phyloP scores from a whole-genome alignment of 768 basidiomycete genomes.

The Pulveroboletus sp. region DNA sequence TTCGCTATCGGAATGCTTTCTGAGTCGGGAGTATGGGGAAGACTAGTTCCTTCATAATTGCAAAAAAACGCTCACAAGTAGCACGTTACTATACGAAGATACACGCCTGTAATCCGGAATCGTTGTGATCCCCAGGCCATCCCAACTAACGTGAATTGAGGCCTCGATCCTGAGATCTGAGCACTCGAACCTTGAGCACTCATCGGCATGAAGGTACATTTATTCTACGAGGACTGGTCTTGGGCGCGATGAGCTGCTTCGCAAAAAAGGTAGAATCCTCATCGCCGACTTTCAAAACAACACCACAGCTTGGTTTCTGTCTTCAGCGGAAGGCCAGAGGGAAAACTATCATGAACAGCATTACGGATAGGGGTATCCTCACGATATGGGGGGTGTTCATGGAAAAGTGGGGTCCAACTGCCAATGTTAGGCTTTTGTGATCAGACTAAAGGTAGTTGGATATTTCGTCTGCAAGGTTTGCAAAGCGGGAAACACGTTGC shows the following conservation, averaged over 20 bases:
- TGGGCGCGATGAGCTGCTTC: conserved; percentile 10
- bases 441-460: no score
- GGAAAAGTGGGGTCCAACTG: no score
- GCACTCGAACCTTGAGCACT: no score
- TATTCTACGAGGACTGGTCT: conserved; percentile 13
- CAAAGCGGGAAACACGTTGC: conserved; percentile 21
- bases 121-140: no score
- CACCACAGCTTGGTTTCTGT: conserved; percentile 19
- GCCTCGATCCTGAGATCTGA: no score
- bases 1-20: conserved; percentile 16
- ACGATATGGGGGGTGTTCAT: no score
- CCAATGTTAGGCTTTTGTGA: no score
- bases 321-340: conserved; percentile 7
- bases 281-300: conserved; percentile 4
- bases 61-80: no score
- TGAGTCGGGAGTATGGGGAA: background rate
- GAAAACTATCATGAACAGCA: no score
- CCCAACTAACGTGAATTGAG: conserved; percentile 18
- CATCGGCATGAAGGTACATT: conserved; percentile 2
- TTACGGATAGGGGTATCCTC: no score
- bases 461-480: conserved; percentile 25
- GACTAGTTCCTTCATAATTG: background rate
- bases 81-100: no score
- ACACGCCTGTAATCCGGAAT: no score
- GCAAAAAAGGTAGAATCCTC: conserved; percentile 13